These are phyloP conservation scores for Fonsecaea erecta DNA, from an alignment of 2,329 filamentous ascomycete species.

Conservation along the genomic window DNA sequence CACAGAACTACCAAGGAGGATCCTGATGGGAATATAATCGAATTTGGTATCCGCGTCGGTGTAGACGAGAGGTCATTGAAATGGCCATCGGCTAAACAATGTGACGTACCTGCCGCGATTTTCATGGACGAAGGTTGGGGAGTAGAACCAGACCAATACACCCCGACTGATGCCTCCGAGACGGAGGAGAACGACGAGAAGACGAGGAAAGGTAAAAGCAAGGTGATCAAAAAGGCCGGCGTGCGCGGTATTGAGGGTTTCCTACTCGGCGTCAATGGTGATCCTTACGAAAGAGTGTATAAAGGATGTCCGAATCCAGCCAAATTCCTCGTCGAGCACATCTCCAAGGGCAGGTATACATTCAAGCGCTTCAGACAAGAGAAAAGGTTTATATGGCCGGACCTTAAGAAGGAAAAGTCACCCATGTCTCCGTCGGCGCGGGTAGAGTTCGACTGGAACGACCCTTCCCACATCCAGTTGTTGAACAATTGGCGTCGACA, in stretches of 20 bases:
- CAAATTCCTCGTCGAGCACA: conserved; percentile 27
- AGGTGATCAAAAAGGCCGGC: not conserved
- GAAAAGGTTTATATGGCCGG: conserved; percentile 1
- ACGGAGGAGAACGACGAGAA: not conserved
- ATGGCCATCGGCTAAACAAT: not conserved
- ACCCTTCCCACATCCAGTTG: conserved; percentile 22
- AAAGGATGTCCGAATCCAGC: not conserved
- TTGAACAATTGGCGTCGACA: conserved; percentile 32
- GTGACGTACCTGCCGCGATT: not conserved
- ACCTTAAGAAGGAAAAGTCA: not conserved
- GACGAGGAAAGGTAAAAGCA: not conserved
- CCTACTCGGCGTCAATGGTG: conserved; percentile 7
- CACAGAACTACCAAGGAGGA: not conserved
- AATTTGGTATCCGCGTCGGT: not conserved
- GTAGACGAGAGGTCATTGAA: not conserved
- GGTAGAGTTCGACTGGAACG: conserved; percentile 32
- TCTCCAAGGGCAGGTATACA: conserved; percentile 21
- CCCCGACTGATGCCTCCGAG: not conserved
- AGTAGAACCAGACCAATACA: conserved; percentile 1
- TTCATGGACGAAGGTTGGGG: conserved; percentile 7
- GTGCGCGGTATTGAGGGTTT: not conserved
- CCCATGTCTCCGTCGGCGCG: not conserved
- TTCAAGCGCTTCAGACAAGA: conserved; percentile 18
- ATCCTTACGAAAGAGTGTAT: not conserved
- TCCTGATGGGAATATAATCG: not conserved